Percentiles rank a stretch among this genome's conserved stretches.
phyloP scores from a whole-genome alignment of 352 stramenopile species.

The Blastocystis sp. region DNA sequence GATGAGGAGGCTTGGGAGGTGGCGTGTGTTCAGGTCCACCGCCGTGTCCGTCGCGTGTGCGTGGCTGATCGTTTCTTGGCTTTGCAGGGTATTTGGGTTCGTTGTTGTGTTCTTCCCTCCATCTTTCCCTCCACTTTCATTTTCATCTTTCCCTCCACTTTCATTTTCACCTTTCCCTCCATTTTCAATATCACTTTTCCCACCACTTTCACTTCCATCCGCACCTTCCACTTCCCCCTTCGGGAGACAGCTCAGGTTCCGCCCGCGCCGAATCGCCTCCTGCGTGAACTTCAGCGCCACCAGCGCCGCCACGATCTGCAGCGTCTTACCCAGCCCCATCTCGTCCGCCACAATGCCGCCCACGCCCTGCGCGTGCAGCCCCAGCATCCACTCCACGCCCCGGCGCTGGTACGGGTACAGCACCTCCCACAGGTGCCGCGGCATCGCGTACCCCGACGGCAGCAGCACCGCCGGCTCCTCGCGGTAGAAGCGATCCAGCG shows the following conservation, averaged over 20 bases:
- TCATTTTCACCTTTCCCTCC: background rate
- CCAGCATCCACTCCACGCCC: slow-evolving; percentile 91
- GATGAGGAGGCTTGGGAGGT: slow-evolving; percentile 79
- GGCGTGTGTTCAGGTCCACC: slow-evolving; percentile 18
- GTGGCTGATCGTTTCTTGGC: background rate
- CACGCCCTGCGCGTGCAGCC: slow-evolving; percentile 88
- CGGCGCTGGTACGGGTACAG: slow-evolving; percentile 89
- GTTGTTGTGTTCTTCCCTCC: background rate
- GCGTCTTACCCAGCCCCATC: slow-evolving; percentile 93
- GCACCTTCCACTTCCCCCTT: background rate
- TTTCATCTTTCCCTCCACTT: background rate
- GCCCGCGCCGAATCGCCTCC: background rate
- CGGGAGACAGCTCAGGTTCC: background rate
- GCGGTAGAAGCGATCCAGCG: background rate
- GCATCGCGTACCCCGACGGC: slow-evolving; percentile 9
- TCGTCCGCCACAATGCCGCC: slow-evolving; percentile 93
- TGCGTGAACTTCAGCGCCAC: slow-evolving; percentile 72
- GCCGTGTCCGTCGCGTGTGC: background rate
- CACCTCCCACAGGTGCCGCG: slow-evolving; percentile 44
- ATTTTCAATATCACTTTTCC: background rate
- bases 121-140: background rate
- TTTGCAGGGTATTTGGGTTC: background rate
- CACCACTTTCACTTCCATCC: background rate
- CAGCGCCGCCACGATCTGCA: slow-evolving; percentile 81
- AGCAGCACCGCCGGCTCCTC: slow-evolving; percentile 20